Conservation (phyloP, 2,329 filamentous ascomycete genomes). For the Davidsoniella neocaledoniae region DNA sequence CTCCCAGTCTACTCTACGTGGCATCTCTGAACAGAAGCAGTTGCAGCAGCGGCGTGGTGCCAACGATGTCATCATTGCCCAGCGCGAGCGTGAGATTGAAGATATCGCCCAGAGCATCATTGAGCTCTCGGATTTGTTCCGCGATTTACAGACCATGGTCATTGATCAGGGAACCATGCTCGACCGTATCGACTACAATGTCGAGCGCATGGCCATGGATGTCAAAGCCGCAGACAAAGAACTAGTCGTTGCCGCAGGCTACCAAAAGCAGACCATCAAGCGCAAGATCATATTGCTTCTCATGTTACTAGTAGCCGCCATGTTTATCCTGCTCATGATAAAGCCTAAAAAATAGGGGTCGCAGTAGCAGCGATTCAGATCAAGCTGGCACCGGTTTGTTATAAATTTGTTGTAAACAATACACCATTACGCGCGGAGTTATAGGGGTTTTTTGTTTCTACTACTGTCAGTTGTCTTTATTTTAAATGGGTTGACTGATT, state of each 20-base stretch:
- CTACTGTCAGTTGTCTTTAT: too few species aligned
- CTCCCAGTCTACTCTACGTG: slow-evolving; percentile 75
- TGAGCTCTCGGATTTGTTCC: slow-evolving; percentile 89
- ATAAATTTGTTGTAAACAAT: too few species aligned
- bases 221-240: slow-evolving; percentile 90
- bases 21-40: slow-evolving; percentile 51
- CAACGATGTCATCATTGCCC: slow-evolving; percentile 74
- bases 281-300: slow-evolving; percentile 86
- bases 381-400: too few species aligned
- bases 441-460: neutral
- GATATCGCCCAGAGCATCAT: slow-evolving; percentile 98
- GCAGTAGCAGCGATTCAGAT: neutral
- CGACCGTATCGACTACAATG: slow-evolving; percentile 94
- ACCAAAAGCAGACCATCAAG: slow-evolving; percentile 78
- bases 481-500: too few species aligned
- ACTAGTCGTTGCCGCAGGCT: slow-evolving; percentile 70
- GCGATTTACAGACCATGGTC: slow-evolving; percentile 89
- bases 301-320: slow-evolving; percentile 62
- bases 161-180: slow-evolving; percentile 84
- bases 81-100: slow-evolving; percentile 91
- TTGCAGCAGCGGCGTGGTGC: slow-evolving; percentile 23
- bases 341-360: slow-evolving; percentile 50
- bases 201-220: slow-evolving; percentile 85
- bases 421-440: neutral
- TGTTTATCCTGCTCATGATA: slow-evolving; percentile 69